These are phyloP conservation scores for Coprinellus aureogranulatus DNA, from an alignment of 768 basidiomycete species.

Conservation along the genomic window DNA sequence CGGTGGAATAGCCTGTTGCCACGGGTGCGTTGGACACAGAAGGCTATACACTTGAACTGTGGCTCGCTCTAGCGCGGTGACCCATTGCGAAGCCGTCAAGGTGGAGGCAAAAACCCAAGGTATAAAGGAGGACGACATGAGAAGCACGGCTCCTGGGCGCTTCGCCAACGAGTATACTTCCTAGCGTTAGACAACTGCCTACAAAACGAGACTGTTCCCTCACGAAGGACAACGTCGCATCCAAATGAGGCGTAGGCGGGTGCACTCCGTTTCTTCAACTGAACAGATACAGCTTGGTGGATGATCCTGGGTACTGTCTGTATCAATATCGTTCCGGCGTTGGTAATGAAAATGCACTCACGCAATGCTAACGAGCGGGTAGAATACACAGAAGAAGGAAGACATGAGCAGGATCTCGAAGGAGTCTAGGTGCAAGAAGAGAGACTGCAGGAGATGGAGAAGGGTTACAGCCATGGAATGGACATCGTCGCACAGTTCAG, in stretches of 20 bases:
- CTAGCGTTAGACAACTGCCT: background rate
- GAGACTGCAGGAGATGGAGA: background rate
- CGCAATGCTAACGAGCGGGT: background rate
- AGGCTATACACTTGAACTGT: too few species aligned
- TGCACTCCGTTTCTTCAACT: background rate
- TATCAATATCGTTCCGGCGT: background rate
- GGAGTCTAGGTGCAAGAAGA: background rate
- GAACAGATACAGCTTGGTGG: background rate
- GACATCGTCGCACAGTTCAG: too few species aligned
- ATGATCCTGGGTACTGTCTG: background rate
- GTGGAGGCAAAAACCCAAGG: background rate
- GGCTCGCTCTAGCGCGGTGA: background rate
- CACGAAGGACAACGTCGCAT: background rate
- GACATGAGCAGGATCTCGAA: background rate
- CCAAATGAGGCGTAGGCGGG: background rate
- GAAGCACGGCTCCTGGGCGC: background rate
- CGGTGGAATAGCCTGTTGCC: too few species aligned
- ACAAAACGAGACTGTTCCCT: too few species aligned
- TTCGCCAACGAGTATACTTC: background rate
- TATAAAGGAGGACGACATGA: background rate
- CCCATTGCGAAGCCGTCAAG: background rate
- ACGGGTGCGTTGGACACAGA: too few species aligned
- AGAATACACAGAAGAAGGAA: background rate
- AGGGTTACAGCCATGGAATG: background rate
- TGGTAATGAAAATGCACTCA: background rate